A percentile compares a stretch with the other conserved stretches of the same genome.
Evolutionary conservation across 179 eudicot genomes (phyloP).

Genomic region (Gypsophila paniculata): DNA sequence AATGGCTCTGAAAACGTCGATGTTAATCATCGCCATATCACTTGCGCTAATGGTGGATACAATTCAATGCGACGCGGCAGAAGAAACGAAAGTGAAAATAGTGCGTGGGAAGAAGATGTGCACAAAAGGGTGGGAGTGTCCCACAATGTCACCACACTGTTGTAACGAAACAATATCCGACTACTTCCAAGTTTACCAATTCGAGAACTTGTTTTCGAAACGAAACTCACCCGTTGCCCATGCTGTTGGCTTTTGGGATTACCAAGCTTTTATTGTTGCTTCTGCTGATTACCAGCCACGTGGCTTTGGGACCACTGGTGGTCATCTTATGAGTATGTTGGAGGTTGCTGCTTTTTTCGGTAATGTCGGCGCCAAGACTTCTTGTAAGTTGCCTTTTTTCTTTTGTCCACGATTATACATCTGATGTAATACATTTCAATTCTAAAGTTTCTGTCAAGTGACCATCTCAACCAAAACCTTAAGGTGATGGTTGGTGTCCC

Average conservation of each 20-base stretch:
- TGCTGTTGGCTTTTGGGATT: conserved; percentile 84
- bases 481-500: too few relatives aligned
- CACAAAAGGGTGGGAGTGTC: conserved; percentile 69
- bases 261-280: conserved; percentile 59
- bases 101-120: conserved; percentile 61
- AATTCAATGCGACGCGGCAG: conserved; percentile 31
- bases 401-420: too few relatives aligned
- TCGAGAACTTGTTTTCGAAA: conserved; percentile 68
- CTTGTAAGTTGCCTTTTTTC: conserved; percentile 36
- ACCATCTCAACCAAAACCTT: too few relatives aligned
- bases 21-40: conserved; percentile 4
- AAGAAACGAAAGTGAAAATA: conserved; percentile 39
- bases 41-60: conserved; percentile 1
- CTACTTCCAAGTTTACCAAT: conserved; percentile 60
- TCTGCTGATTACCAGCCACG: conserved; percentile 50
- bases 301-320: conserved; percentile 84
- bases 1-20: conserved; percentile 11
- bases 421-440: too few relatives aligned
- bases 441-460: too few relatives aligned
- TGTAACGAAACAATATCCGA: conserved; percentile 75
- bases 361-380: conserved; percentile 76
- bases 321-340: conserved; percentile 45
- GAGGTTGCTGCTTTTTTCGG: conserved; percentile 79
- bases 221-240: conserved; percentile 71
- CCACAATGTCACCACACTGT: conserved; percentile 46